Evolutionary conservation across 2,329 filamentous ascomycete genomes (phyloP).

Genomic region (Alternaria incomplexa): DNA sequence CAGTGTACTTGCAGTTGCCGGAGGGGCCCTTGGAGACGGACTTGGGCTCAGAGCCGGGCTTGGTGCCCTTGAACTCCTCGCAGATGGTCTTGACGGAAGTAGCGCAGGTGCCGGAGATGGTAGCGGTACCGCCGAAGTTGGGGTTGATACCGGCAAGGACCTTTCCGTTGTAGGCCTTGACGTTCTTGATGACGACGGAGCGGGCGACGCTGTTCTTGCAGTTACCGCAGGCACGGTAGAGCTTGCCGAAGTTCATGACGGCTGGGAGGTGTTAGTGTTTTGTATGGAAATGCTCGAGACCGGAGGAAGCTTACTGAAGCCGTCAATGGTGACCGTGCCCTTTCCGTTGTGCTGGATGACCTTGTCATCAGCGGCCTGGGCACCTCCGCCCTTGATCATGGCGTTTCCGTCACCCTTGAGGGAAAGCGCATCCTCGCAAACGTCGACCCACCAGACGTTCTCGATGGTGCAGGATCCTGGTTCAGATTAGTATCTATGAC

Average conservation of each 20-base stretch:
- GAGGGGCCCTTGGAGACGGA: conserved; percentile 38
- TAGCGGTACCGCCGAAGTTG: conserved; percentile 59
- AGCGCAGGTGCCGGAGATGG: conserved; percentile 46
- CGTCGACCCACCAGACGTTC: conserved; percentile 50
- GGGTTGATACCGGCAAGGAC: conserved; percentile 58
- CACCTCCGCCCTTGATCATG: conserved; percentile 51
- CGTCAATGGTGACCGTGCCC: conserved; percentile 48
- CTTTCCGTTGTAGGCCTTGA: conserved; percentile 53
- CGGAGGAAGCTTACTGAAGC: conserved; percentile 28
- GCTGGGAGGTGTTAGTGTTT: conserved; percentile 1
- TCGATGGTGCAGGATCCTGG: conserved; percentile 36
- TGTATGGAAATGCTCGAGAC: no score
- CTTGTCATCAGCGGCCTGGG: conserved; percentile 49
- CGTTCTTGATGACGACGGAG: conserved; percentile 54
- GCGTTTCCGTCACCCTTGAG: conserved; percentile 47
- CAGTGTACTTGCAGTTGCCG: conserved; percentile 41
- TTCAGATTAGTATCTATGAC: conserved; percentile 25
- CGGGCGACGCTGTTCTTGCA: conserved; percentile 56
- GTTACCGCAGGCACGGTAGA: conserved; percentile 58
- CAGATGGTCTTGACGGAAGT: conserved; percentile 41
- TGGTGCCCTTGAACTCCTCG: conserved; percentile 44
- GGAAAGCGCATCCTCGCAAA: conserved; percentile 51
- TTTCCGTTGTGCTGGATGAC: conserved; percentile 53
- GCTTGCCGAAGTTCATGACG: conserved; percentile 47
- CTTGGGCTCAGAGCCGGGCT: conserved; percentile 37